Conservation (phyloP, 2,329 filamentous ascomycete genomes). For the Microdochium nivale region DNA sequence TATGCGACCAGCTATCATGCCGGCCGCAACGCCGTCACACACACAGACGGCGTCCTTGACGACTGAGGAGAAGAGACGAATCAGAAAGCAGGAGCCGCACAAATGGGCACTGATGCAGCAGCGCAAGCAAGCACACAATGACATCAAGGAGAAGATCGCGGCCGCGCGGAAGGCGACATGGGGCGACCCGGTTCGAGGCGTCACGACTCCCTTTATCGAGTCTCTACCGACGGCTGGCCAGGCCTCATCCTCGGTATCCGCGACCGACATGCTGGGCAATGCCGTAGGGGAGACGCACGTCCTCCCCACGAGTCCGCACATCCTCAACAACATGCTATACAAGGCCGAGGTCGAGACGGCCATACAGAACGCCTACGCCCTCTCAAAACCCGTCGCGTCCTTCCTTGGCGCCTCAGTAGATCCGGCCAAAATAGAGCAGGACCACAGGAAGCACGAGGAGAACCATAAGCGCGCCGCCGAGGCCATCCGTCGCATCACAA, state of each 20-base stretch:
- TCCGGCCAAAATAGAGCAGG: slow-evolving; percentile 25
- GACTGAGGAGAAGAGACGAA: slow-evolving; percentile 53
- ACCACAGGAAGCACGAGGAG: slow-evolving; percentile 35
- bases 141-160: slow-evolving; percentile 62
- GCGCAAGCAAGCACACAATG: slow-evolving; percentile 74
- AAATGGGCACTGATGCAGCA: slow-evolving; percentile 71
- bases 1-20: slow-evolving; percentile 38
- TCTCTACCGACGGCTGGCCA: slow-evolving; percentile 64
- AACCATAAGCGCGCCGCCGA: slow-evolving; percentile 60
- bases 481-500: slow-evolving; percentile 72
- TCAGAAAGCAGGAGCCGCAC: slow-evolving; percentile 71
- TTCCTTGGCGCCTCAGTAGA: slow-evolving; percentile 27
- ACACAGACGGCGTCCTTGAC: slow-evolving; percentile 56
- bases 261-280: slow-evolving; percentile 32
- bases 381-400: slow-evolving; percentile 50
- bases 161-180: slow-evolving; percentile 53
- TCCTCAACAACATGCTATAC: slow-evolving; percentile 71
- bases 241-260: slow-evolving; percentile 23
- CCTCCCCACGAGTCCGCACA: slow-evolving; percentile 36
- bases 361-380: slow-evolving; percentile 55
- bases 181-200: slow-evolving; percentile 74
- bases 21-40: background rate
- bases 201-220: slow-evolving; percentile 72
- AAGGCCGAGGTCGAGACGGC: slow-evolving; percentile 58
- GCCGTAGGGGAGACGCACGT: slow-evolving; percentile 26